phyloP scores from a whole-genome alignment of 257 asterid genomes.

The Lycium ferocissimum region DNA sequence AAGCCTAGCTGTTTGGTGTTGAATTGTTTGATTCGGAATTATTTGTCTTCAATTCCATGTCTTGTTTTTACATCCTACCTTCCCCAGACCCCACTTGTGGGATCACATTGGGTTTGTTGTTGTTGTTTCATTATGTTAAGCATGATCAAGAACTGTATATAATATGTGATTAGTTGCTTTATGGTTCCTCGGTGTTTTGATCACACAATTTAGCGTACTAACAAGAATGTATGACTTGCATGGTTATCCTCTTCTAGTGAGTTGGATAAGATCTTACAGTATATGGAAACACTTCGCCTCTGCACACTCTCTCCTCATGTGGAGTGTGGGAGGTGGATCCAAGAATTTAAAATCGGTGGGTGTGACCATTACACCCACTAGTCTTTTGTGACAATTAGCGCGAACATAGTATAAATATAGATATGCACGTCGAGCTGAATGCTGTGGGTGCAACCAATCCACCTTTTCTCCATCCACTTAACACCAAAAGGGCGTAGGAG shows the following conservation, averaged over 20 bases:
- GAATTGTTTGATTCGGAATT: background rate
- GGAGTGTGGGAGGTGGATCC: background rate
- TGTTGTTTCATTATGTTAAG: too few relatives aligned
- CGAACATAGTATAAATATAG: background rate
- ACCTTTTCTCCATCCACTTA: background rate
- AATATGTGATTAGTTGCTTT: background rate
- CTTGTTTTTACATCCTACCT: too few relatives aligned
- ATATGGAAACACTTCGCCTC: background rate
- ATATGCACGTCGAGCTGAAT: background rate
- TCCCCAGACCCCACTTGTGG: too few relatives aligned
- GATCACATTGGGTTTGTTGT: too few relatives aligned
- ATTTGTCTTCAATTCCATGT: background rate
- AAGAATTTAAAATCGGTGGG: background rate
- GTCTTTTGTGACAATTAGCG: background rate
- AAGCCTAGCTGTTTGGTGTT: background rate
- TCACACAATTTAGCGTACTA: background rate
- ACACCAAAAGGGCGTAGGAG: background rate
- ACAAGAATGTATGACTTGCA: conserved; percentile 15
- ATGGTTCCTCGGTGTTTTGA: background rate
- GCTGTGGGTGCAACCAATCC: background rate
- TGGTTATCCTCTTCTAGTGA: background rate
- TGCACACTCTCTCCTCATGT: background rate
- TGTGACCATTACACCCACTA: background rate
- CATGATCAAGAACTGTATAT: background rate
- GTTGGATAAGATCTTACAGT: background rate